Conservation (phyloP, 108 stramenopile genomes). For the Stephanodiscus minutulus region DNA sequence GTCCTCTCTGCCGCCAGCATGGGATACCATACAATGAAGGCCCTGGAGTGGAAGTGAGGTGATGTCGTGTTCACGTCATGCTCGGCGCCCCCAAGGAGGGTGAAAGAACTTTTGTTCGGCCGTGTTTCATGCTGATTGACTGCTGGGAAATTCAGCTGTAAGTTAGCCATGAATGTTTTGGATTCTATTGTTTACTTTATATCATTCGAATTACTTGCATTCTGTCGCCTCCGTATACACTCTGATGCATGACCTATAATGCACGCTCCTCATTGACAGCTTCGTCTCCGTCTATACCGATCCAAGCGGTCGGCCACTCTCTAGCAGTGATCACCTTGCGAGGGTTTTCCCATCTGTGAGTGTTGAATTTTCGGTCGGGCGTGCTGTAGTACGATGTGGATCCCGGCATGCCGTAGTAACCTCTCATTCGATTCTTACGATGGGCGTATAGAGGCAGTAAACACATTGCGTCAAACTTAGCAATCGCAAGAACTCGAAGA, state of each 20-base stretch:
- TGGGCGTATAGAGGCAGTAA: not conserved
- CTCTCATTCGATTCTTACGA: conserved; percentile 70
- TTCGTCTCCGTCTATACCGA: conserved; percentile 74
- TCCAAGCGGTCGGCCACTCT: conserved; percentile 62
- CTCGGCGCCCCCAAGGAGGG: not conserved
- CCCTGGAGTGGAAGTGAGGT: conserved; percentile 45
- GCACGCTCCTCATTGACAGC: conserved; percentile 23
- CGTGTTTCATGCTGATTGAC: not conserved
- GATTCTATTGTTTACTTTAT: not conserved
- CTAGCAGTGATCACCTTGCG: conserved; percentile 37
- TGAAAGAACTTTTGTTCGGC: too few relatives aligned
- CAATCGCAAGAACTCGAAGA: not conserved
- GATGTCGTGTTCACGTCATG: not conserved
- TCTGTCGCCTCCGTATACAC: too few relatives aligned
- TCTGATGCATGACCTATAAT: not conserved
- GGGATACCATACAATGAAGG: conserved; percentile 49
- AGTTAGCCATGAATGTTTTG: not conserved
- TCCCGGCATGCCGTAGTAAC: conserved; percentile 76
- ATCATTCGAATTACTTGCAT: not conserved
- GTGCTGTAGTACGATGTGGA: conserved; percentile 68
- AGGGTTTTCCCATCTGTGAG: conserved; percentile 64
- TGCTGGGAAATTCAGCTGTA: not conserved
- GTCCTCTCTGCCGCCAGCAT: conserved; percentile 25
- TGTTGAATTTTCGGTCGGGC: conserved; percentile 51
- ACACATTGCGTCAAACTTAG: not conserved